Percentiles rank a stretch among this genome's conserved stretches.
These are phyloP conservation scores for Calocybe indica DNA, from an alignment of 768 basidiomycete species.

Conservation along the genomic window DNA sequence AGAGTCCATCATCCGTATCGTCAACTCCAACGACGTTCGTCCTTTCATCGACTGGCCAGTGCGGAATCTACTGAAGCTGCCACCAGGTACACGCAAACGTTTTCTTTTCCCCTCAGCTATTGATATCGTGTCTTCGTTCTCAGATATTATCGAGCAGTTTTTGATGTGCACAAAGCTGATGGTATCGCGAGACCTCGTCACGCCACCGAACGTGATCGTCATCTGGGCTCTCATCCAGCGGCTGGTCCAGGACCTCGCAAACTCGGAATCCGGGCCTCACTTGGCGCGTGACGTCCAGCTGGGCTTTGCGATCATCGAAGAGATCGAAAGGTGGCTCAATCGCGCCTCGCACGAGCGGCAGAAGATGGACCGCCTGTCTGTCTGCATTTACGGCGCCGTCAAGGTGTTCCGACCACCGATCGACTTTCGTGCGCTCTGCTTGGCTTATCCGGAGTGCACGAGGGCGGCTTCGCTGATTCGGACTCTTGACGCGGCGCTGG, in stretches of 20 bases:
- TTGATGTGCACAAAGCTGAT: constrained; percentile 20
- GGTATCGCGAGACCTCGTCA: constrained; percentile 16
- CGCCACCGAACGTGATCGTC: constrained; percentile 19
- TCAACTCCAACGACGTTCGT: constrained; percentile 23
- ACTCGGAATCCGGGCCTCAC: constrained; percentile 4
- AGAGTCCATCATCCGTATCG: constrained; percentile 21
- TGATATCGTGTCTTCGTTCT: constrained; percentile 5
- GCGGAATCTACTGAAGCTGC: constrained; percentile 15
- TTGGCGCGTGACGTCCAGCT: constrained; percentile 13
- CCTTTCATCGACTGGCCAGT: constrained; percentile 26
- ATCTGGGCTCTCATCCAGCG: constrained; percentile 21
- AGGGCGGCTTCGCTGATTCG: too few relatives aligned
- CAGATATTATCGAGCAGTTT: constrained; percentile 19
- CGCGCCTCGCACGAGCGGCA: constrained; percentile 13
- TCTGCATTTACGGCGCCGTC: constrained; percentile 24
- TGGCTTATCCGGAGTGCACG: too few relatives aligned
- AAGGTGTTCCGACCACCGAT: constrained; percentile 16
- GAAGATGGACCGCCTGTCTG: constrained; percentile 20
- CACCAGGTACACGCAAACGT: constrained; percentile 14
- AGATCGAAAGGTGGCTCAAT: constrained; percentile 18
- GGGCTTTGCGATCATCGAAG: constrained; percentile 19
- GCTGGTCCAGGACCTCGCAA: constrained; percentile 10
- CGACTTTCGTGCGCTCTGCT: background rate
- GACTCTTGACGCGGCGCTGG: too few relatives aligned
- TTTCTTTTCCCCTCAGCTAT: background rate